Evolutionary conservation across 2,329 filamentous ascomycete genomes (phyloP).

Genomic region (Hypoxylon sp.): DNA sequence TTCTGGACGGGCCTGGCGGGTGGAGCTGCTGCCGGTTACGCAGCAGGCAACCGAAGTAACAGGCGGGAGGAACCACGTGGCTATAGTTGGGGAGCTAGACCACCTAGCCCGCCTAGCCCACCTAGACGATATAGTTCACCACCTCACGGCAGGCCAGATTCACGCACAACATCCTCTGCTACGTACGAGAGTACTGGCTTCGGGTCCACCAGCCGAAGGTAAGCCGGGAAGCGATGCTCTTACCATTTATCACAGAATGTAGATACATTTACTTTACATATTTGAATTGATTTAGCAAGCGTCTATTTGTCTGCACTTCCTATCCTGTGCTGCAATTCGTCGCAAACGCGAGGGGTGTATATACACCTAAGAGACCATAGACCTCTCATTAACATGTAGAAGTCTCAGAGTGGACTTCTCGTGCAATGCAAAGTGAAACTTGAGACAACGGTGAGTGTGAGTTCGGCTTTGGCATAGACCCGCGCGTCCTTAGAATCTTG

Average conservation of each 20-base stretch:
- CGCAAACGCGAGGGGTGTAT: conserved; percentile 31
- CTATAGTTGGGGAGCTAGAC: conserved; percentile 52
- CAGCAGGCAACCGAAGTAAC: conserved; percentile 66
- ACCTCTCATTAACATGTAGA: conserved; percentile 22
- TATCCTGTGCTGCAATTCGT: conserved; percentile 33
- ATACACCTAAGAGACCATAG: conserved; percentile 20
- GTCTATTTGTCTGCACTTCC: conserved; percentile 31
- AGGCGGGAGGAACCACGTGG: conserved; percentile 53
- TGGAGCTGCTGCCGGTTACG: conserved; percentile 78
- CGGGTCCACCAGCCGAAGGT: conserved; percentile 76
- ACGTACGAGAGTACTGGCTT: conserved; percentile 80
- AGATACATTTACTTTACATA: conserved; percentile 2
- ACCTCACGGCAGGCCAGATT: conserved; percentile 55
- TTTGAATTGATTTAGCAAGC: conserved; percentile 16
- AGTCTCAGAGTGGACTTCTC: conserved; percentile 15
- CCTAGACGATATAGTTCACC: conserved; percentile 54
- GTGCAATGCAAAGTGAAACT: conserved; percentile 10
- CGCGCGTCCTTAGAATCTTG: neutral
- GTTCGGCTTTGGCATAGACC: neutral
- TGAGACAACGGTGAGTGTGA: neutral
- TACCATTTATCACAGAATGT: neutral
- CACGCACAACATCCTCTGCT: conserved; percentile 60
- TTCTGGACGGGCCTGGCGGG: conserved; percentile 80
- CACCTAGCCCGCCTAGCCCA: conserved; percentile 50
- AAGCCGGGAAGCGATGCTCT: conserved; percentile 21